A percentile compares a stretch with the other conserved stretches of the same genome.
Evolutionary conservation across 1,139 yeast species (phyloP).

Genomic region (Yamadazyma kanchanaburiensis): DNA sequence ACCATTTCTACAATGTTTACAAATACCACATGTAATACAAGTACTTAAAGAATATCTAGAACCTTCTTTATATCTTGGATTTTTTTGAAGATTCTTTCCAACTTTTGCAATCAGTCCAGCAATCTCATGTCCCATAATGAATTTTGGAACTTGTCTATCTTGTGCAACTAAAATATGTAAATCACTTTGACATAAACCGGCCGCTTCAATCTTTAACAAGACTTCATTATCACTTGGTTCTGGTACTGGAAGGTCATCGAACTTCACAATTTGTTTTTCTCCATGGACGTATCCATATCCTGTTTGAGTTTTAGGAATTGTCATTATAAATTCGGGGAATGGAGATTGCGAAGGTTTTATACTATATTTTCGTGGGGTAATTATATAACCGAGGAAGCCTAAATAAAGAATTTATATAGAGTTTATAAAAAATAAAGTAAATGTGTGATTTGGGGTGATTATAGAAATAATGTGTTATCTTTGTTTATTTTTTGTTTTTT

Average conservation of each 20-base stretch:
- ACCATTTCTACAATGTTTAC: slow-evolving; percentile 42
- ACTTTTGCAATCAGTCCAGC: slow-evolving; percentile 46
- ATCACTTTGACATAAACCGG: slow-evolving; percentile 53
- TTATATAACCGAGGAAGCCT: no score
- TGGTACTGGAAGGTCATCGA: slow-evolving; percentile 31
- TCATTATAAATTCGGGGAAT: background rate
- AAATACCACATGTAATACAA: slow-evolving; percentile 41
- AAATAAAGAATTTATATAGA: no score
- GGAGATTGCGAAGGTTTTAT: slow-evolving; percentile 2
- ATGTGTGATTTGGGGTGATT: no score
- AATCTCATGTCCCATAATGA: slow-evolving; percentile 57
- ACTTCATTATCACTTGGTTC: slow-evolving; percentile 35
- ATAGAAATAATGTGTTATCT: no score
- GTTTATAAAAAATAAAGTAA: no score
- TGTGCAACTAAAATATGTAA: slow-evolving; percentile 39
- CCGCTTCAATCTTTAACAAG: slow-evolving; percentile 47
- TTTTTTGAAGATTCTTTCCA: slow-evolving; percentile 30
- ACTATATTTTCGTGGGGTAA: slow-evolving; percentile 1
- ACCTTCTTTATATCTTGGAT: slow-evolving; percentile 28
- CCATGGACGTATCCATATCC: slow-evolving; percentile 27
- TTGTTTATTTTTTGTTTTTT: no score
- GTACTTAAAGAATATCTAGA: slow-evolving; percentile 35
- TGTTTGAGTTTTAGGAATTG: slow-evolving; percentile 17
- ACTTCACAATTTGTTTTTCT: slow-evolving; percentile 17
- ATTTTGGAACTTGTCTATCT: slow-evolving; percentile 18